A percentile compares a stretch with the other conserved stretches of the same genome.
Conservation (phyloP, 441 rosid genomes). For the Eutrema salsugineum region DNA sequence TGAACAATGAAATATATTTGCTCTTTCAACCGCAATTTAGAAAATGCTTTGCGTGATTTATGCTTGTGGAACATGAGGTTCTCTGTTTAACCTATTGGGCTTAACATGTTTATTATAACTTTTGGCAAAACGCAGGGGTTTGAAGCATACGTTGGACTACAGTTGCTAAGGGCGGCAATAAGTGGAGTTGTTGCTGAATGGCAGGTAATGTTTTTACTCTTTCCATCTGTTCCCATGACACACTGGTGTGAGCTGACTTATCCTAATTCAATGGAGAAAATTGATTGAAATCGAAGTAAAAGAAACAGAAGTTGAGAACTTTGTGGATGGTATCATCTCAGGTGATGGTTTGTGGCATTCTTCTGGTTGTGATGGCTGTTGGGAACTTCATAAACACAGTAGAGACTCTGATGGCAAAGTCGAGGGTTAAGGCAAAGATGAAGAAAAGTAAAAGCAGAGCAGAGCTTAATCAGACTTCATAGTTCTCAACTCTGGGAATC, state of each 20-base stretch:
- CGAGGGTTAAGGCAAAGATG: conserved; percentile 96
- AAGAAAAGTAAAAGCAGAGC: conserved; percentile 74
- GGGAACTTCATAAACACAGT: conserved; percentile 87
- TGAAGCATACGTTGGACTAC: conserved; percentile 83
- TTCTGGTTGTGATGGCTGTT: conserved; percentile 80
- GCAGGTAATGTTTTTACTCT: conserved; percentile 50
- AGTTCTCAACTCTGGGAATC: background rate
- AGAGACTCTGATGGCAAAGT: conserved; percentile 73
- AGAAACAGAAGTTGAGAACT: conserved; percentile 4
- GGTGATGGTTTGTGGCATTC: conserved; percentile 74
- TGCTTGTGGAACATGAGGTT: background rate
- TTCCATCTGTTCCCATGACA: background rate
- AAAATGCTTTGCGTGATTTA: background rate
- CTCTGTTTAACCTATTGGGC: background rate
- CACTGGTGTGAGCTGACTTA: background rate
- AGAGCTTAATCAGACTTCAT: conserved; percentile 42
- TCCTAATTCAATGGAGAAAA: background rate
- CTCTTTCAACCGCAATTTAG: background rate
- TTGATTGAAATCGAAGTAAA: background rate
- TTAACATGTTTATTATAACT: background rate
- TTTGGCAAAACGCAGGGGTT: conserved; percentile 53
- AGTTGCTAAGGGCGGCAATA: conserved; percentile 74
- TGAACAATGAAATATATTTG: background rate
- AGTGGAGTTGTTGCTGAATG: conserved; percentile 70
- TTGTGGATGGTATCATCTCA: conserved; percentile 29